Percentiles rank a stretch among this genome's conserved stretches.
Evolutionary conservation across 1,139 yeast genomes (phyloP).

Genomic region (Kurtzmaniella quercitrusa): DNA sequence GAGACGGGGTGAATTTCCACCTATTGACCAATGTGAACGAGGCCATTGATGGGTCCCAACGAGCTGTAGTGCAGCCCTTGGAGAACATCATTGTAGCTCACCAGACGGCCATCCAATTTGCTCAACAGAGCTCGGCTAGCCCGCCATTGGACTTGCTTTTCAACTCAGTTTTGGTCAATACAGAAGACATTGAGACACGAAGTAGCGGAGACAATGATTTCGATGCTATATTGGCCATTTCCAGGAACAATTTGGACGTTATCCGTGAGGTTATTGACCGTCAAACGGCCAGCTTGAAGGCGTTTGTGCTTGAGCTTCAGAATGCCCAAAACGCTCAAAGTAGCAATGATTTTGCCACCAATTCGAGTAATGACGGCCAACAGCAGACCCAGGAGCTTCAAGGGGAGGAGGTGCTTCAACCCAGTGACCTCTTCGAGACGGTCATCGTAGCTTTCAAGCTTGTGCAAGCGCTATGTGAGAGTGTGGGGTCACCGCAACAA

Average conservation of each 20-base stretch:
- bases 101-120: constrained; percentile 27
- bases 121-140: constrained; percentile 10
- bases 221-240: constrained; percentile 15
- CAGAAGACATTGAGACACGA: constrained; percentile 39
- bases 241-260: constrained; percentile 15
- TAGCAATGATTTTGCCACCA: constrained; percentile 1
- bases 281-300: constrained; percentile 24
- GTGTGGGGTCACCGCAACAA: constrained; percentile 8
- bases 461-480: constrained; percentile 28
- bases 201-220: constrained; percentile 6
- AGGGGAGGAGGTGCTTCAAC: constrained; percentile 31
- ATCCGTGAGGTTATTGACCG: constrained; percentile 15
- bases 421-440: constrained; percentile 37
- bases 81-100: constrained; percentile 31
- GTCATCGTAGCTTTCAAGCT: constrained; percentile 27
- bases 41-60: constrained; percentile 25
- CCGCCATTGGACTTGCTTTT: constrained; percentile 39
- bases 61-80: constrained; percentile 38
- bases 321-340: constrained; percentile 10
- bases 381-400: constrained; percentile 16
- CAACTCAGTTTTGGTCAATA: constrained; percentile 45
- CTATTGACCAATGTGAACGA: constrained; percentile 39
- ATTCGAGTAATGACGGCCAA: constrained; percentile 1
- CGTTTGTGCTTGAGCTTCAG: constrained; percentile 25
- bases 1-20: constrained; percentile 38